Base-by-base conservation (phyloP, 768 basidiomycete species). In the Cyclocybe aegerita region DNA sequence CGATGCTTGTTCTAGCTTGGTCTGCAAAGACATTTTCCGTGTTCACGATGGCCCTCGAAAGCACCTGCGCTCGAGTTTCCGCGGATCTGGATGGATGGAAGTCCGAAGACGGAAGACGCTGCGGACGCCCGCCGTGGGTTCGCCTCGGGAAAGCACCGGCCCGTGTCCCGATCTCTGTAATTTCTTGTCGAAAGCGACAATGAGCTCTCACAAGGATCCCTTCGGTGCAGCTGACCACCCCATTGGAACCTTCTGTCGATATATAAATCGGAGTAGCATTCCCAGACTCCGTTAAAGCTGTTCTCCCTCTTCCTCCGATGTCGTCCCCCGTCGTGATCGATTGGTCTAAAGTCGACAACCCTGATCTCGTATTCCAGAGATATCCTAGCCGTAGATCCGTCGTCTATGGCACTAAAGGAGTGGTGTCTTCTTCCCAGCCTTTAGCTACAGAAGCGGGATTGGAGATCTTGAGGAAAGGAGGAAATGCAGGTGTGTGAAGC, bases 351-450 rank as follows among this genome's bases (percentile, higher is more conserved):
- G 76, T 94, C 39, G 78, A 87, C 59, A 78, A 79, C 29, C 85
- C 89, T 44, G 79, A 88, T 29, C 74, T 79, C 16, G 70, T 80
- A 33, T 77, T 91, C 48, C 75, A 85, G 49, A 83, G 79, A 23
- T 96, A 93, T 65, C 68, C 88, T 0, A 93, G 93, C 55, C 85
- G 94, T 12, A 73, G 93, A 57, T 94, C 93, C 7, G 88, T 91
- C 16, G 85, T 93, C 14, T 92, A 90, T 70, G 85, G 88, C 6
- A 88, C 83, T 2, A 94, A 93, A 65, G 92, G 95, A 6, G 72
- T 96, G 32, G 89, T 98, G 4, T 82, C 93, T 7, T 88, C 87
- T 29, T 89, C 90, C 17, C 97, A 99, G 63, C 93, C 97, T 42
- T 76, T 93, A 35, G 97, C 97, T 1, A 85, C 87, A 11, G 88